These are phyloP conservation scores for Clonostachys byssicola DNA, from an alignment of 2,329 filamentous ascomycete species.

Conservation along the genomic window DNA sequence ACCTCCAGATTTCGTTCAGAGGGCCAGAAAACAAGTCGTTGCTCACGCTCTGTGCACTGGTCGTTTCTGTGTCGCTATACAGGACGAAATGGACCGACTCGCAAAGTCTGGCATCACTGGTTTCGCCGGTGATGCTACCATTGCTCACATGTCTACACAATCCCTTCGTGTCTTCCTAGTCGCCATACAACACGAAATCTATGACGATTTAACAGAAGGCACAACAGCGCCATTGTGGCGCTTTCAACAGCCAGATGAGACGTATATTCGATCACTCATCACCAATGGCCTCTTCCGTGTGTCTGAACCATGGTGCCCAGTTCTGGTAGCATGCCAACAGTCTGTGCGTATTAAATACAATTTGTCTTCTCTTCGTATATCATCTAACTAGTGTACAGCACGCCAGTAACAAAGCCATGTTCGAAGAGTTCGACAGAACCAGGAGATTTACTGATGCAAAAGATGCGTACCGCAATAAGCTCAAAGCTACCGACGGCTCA, in stretches of 20 bases:
- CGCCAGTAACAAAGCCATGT: constrained; percentile 17
- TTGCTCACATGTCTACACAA: constrained; percentile 21
- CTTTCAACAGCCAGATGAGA: constrained; percentile 20
- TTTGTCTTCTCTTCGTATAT: not conserved
- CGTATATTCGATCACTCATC: constrained; percentile 22
- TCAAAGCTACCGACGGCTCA: constrained; percentile 3
- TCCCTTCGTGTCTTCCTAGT: constrained; percentile 24
- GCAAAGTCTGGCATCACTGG: constrained; percentile 13
- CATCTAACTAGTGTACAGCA: constrained; percentile 9
- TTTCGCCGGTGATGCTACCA: constrained; percentile 21
- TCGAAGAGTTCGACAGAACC: constrained; percentile 23
- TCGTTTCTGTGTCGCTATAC: constrained; percentile 27
- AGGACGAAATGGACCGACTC: constrained; percentile 17
- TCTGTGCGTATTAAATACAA: constrained; percentile 10
- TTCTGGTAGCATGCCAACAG: constrained; percentile 18
- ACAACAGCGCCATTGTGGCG: constrained; percentile 30
- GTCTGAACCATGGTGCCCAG: constrained; percentile 22
- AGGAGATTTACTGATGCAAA: constrained; percentile 15
- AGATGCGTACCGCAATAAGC: too few species aligned
- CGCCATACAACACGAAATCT: constrained; percentile 26
- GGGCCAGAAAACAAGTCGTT: constrained; percentile 31
- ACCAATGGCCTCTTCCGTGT: constrained; percentile 22
- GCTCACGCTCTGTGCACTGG: constrained; percentile 28
- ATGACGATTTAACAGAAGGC: constrained; percentile 22
- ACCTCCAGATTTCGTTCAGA: constrained; percentile 25